These are phyloP conservation scores for Nelumbo lutea DNA, from an alignment of 164 flowering plant genomes.

Conservation along the genomic window DNA sequence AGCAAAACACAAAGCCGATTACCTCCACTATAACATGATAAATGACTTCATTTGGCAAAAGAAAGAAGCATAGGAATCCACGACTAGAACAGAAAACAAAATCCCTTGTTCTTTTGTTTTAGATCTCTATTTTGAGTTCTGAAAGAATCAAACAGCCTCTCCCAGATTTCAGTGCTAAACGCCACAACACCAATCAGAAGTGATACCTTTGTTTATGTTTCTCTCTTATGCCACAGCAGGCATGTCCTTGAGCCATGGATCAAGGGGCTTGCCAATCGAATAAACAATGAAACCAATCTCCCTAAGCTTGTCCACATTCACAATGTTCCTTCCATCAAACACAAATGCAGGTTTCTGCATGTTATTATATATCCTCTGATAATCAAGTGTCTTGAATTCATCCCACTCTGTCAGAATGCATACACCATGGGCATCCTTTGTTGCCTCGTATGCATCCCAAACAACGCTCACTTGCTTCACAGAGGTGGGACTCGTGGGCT, in stretches of 20 bases:
- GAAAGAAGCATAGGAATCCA: slow-evolving; percentile 14
- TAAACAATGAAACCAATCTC: slow-evolving; percentile 18
- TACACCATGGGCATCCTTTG: slow-evolving; percentile 25
- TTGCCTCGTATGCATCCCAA: too few species aligned
- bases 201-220: not conserved
- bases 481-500: slow-evolving; percentile 62
- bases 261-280: slow-evolving; percentile 77
- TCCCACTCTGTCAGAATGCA: slow-evolving; percentile 87
- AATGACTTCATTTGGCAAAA: slow-evolving; percentile 2
- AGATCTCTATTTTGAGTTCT: not conserved
- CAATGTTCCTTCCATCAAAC: slow-evolving; percentile 42
- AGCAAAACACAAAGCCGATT: slow-evolving; percentile 14
- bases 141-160: slow-evolving; percentile 22
- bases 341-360: slow-evolving; percentile 55
- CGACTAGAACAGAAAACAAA: slow-evolving; percentile 3
- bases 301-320: slow-evolving; percentile 50
- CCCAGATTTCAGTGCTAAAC: not conserved
- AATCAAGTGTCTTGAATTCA: slow-evolving; percentile 22
- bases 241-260: slow-evolving; percentile 36
- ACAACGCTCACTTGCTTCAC: slow-evolving; percentile 12
- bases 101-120: not conserved
- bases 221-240: slow-evolving; percentile 38
- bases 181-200: too few species aligned
- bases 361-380: slow-evolving; percentile 8
- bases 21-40: not conserved